Base-by-base conservation (phyloP, 2,329 filamentous ascomycete genomes). In the Trichoderma atroviride region DNA sequence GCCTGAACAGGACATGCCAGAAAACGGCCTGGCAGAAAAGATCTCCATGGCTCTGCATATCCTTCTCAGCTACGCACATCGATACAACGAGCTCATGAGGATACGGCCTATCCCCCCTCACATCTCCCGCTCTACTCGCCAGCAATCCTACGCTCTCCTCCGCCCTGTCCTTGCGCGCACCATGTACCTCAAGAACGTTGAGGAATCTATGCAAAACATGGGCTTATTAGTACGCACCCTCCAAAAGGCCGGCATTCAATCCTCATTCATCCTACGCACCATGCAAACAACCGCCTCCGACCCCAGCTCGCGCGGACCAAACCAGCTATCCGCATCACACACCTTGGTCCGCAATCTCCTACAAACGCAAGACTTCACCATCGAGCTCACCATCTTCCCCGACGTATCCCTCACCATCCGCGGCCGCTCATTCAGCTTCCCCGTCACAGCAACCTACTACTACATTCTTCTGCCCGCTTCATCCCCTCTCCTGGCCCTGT, bases 61-160 rank as follows among this genome's bases (percentile, higher is more conserved):
- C 27, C 84, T 97, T 2, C 87, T 98, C 9, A 88, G 87, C 60
- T 90, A 94, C 72, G 89, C 92, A 2, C 95, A 98, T 78, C 88
- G 91, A 11, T 88, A 92, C 76, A 94, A 91, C 72, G 87, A 93
- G 70, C 83, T 88, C 50, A 86, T 87, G 55, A 88, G 94, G 66
- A 91, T 90, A 1, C 87, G 89, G 35, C 83, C 89, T 52, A 72
- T 81, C 40, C 76, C 82, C 40, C 78, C 82, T 70, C 72, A 83
- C 71, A 74, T 81, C 74, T 71, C 77, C 31, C 78, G 80, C 61
- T 74, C 78, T 33, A 74, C 80, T 11, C 77, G 80, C 5, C 79
- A 81, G 55, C 81, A 82, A 43, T 78, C 83, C 2, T 84, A 86
- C 73, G 79, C 80, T 19, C 82, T 89, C 35, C 78, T 89, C 16